These are phyloP conservation scores for Trametes sp. DNA, from an alignment of 1,284 basidiomycete species.

Conservation along the genomic window DNA sequence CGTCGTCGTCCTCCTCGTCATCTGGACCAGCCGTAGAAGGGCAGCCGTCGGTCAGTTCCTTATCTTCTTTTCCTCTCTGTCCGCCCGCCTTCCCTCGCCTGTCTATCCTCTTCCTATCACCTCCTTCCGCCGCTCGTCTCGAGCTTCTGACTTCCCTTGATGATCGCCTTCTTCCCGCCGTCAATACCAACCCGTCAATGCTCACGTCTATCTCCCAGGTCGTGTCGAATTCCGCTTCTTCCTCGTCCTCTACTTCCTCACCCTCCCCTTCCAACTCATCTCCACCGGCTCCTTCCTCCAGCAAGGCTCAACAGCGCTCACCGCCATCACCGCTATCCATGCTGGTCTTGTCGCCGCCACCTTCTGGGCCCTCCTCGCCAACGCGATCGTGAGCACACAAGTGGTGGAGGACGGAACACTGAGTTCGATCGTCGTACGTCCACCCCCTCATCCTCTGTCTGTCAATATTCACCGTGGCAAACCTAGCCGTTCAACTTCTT, in stretches of 20 bases:
- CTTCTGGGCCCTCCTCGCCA: conserved; percentile 82
- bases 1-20: conserved; percentile 56
- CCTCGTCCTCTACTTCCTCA: conserved; percentile 71
- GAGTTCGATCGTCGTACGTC: conserved; percentile 70
- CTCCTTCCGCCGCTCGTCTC: not conserved
- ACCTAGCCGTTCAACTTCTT: conserved; percentile 70
- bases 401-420: conserved; percentile 85
- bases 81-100: not conserved
- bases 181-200: not conserved
- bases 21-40: conserved; percentile 51
- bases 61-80: conserved; percentile 14
- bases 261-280: conserved; percentile 79
- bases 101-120: conserved; percentile 27
- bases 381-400: conserved; percentile 83
- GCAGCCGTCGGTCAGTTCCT: conserved; percentile 55
- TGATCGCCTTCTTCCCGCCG: not conserved
- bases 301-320: conserved; percentile 75
- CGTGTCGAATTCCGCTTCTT: conserved; percentile 74
- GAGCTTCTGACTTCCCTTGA: not conserved
- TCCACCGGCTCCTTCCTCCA: conserved; percentile 79
- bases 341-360: conserved; percentile 72
- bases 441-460: not conserved
- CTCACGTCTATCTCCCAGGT: conserved; percentile 50
- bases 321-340: conserved; percentile 78
- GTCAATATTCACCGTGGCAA: not conserved